Conservation (phyloP, 2,329 filamentous ascomycete species). For the Ilyonectria robusta region DNA sequence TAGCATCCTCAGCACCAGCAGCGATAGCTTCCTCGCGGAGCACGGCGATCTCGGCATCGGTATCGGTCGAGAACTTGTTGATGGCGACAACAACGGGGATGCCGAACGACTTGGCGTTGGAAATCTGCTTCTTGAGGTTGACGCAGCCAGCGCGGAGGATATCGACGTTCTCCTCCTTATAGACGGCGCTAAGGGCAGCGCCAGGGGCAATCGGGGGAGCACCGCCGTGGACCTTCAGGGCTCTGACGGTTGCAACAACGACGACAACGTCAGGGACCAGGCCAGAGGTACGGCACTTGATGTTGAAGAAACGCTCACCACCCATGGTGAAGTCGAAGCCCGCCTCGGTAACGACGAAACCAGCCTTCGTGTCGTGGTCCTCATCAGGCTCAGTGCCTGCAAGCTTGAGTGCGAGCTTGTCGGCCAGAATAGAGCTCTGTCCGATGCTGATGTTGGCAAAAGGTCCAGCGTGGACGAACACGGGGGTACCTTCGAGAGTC, state of each 20-base stretch:
- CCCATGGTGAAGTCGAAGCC: constrained; percentile 99
- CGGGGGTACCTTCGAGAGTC: constrained; percentile 94
- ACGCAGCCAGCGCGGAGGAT: constrained; percentile 90
- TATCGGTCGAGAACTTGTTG: constrained; percentile 96
- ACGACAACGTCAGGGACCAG: constrained; percentile 94
- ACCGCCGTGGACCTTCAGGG: constrained; percentile 96
- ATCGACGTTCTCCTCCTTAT: constrained; percentile 94
- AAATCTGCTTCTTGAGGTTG: constrained; percentile 95
- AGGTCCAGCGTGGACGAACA: constrained; percentile 96
- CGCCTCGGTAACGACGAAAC: constrained; percentile 96
- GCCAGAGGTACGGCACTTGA: constrained; percentile 97
- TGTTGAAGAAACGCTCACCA: constrained; percentile 99
- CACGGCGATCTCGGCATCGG: constrained; percentile 89
- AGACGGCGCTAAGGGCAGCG: constrained; percentile 86
- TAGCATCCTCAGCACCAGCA: constrained; percentile 93
- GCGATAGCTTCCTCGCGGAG: constrained; percentile 92
- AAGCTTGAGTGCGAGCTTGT: constrained; percentile 96
- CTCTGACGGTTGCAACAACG: constrained; percentile 94
- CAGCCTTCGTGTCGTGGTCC: constrained; percentile 84
- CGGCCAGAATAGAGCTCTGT: constrained; percentile 93
- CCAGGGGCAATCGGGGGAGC: constrained; percentile 94
- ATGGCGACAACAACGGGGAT: constrained; percentile 96
- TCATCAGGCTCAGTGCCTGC: constrained; percentile 95
- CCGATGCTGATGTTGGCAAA: constrained; percentile 99
- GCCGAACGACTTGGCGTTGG: constrained; percentile 90